Evolutionary conservation across 805 yeast species (phyloP), one percentile per base, ranked within the genome.

Genomic region (Huiozyma naganishii): DNA sequence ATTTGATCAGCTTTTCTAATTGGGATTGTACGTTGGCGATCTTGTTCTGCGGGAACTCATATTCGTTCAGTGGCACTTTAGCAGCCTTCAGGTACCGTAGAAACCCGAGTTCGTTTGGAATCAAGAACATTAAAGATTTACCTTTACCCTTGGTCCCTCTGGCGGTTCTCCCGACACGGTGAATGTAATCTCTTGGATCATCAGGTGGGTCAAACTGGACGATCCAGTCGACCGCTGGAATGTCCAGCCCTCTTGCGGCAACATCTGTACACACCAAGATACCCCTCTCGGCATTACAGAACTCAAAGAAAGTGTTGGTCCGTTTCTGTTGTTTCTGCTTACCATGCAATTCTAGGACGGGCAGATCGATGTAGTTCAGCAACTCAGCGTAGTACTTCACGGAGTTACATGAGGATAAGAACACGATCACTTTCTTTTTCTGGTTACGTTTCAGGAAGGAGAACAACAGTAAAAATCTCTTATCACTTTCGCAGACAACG

Each of bases 171-270:
- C 99, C 99, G 33, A 92, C 98, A 67, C 99, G 80, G 70, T 92
- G 99, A 54, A 92, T 92, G 65, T 92, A 92, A 68, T 92, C 97
- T 69, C 97, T 80, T 67, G 98, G 98, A 69, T 92, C 98, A 81
- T 92, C 98, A 64, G 98, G 98, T 44, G 98, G 98, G 65, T 92
- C 99, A 60, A 87, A 92, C 71, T 92, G 98, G 52, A 92, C 83
- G 59, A 92, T 92, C 98, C 98, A 92, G 70, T 94, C 98, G 44
- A 92, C 98, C 29, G 94, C 82, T 43, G 99, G 99, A 54, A 92
- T 92, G 71, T 92, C 99, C 52, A 92, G 77, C 27, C 99, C 99
- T 74, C 99, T 81, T 23, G 99, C 98, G 30, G 98, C 99, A 53
- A 92, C 98, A 66, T 92, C 98, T 0, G 99, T 92, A 69, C 97